Base-by-base conservation (phyloP, 371 early-diverging fungal genomes). In the Lichtheimia ornata region DNA sequence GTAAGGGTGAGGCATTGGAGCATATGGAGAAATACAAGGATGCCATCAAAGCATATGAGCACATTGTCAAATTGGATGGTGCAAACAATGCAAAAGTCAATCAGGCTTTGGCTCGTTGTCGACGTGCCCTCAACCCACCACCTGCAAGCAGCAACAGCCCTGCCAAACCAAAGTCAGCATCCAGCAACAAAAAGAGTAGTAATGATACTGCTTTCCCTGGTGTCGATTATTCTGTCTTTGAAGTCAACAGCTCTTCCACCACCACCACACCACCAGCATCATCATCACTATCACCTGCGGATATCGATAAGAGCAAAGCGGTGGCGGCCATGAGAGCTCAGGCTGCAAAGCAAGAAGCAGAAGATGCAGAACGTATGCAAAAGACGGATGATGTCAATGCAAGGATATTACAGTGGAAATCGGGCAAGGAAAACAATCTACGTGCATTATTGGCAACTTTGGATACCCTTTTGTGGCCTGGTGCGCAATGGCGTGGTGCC, bases 341-440 rank as follows among this genome's bases (percentile, higher is more conserved):
- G 61, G 91, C 92, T 25, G 79, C 81, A 43, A 75, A 79, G 50
- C 81, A 79, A 56, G 94, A 91, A 56, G 71, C 74, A 2, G 95
- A 97, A 47, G 96, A 95, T 17, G 88, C 84, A 4, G 82, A 90
- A 66, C 85, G 86, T 50, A 66, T 96, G 54, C 74, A 78, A 49
- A 72, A 90, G 22, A 82, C 79, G 35, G 97, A 98, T 66, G 71
- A 82, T n/a, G 88, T 96, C 6, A 95, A 97, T 62, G 81, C 76
- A 13, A 80, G 82, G 59, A 65, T 91, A 53, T 53, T 58, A 3
- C 56, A 63, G 20, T 98, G 98, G 98, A 87, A 86, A 47, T 56
- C 75, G 4, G 93, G 94, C 43, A 97, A 97, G 69, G 95, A 95
- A 64, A 81, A 84, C 28, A 97, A 97, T 63, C 63, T 97, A 45